Evolutionary conservation across 768 basidiomycete species (phyloP).

Genomic region (Coprinellus aureogranulatus): DNA sequence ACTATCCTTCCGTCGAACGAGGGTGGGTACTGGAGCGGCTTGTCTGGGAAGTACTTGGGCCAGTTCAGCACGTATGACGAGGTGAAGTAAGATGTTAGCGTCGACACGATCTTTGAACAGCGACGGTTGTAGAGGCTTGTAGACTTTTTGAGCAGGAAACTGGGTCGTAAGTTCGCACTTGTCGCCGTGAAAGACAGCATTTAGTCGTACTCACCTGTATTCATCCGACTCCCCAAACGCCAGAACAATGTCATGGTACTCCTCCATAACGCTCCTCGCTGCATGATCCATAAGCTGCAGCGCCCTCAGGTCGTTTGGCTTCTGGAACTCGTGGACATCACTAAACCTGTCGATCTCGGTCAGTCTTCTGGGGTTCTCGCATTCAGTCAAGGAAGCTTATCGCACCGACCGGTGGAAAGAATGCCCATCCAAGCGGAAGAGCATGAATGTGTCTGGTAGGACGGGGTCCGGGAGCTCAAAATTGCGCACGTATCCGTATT

Average conservation of each 20-base stretch:
- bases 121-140: conserved; percentile 83
- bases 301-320: conserved; percentile 90
- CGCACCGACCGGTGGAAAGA: conserved; percentile 79
- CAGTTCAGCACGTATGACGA: conserved; percentile 88
- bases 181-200: not conserved
- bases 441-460: conserved; percentile 78
- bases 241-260: conserved; percentile 78
- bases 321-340: conserved; percentile 74
- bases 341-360: conserved; percentile 62
- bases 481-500: conserved; percentile 83
- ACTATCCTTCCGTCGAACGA: conserved; percentile 91
- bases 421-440: conserved; percentile 89
- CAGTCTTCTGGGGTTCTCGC: too few relatives aligned
- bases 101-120: conserved; percentile 80
- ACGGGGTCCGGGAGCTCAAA: conserved; percentile 89
- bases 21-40: conserved; percentile 75
- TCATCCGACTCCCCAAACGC: conserved; percentile 98
- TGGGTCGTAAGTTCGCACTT: conserved; percentile 27
- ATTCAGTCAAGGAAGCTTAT: conserved; percentile 1
- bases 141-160: conserved; percentile 80
- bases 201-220: conserved; percentile 66
- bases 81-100: conserved; percentile 84
- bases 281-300: conserved; percentile 91
- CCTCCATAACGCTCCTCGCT: conserved; percentile 76
- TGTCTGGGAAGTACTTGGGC: conserved; percentile 73